Evolutionary conservation across 306 rosid genomes (phyloP).

Genomic region (Ceratonia siliqua): DNA sequence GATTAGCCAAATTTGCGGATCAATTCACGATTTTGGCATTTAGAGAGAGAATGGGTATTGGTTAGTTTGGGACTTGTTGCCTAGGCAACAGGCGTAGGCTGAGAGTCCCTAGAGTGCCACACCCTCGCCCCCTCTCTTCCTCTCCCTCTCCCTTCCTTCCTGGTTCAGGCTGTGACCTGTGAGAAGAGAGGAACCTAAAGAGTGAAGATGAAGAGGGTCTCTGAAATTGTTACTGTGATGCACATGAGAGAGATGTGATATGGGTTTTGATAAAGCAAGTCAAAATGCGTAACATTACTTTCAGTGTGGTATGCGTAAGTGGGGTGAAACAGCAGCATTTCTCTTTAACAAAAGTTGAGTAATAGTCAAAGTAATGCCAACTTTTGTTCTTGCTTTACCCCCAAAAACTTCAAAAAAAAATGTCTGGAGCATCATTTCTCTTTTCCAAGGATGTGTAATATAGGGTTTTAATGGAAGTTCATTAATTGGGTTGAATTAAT

Average conservation of each 20-base stretch:
- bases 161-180: neutral
- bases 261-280: constrained; percentile 6
- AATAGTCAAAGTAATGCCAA: constrained; percentile 32
- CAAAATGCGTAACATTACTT: constrained; percentile 19
- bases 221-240: too few relatives aligned
- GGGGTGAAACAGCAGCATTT: neutral
- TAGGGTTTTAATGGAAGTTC: constrained; percentile 38
- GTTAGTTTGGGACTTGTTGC: neutral
- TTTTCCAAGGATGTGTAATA: constrained; percentile 7
- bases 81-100: too few relatives aligned
- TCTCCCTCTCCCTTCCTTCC: neutral
- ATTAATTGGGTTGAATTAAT: constrained; percentile 28
- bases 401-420: constrained; percentile 9
- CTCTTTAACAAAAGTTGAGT: constrained; percentile 30
- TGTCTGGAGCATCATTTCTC: constrained; percentile 24
- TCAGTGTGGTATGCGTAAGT: neutral
- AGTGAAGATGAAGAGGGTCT: too few relatives aligned
- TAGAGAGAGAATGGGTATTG: constrained; percentile 8
- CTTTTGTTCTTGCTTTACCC: constrained; percentile 32
- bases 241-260: constrained; percentile 3
- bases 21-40: constrained; percentile 24
- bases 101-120: neutral
- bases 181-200: too few relatives aligned
- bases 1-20: constrained; percentile 47
- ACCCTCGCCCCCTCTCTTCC: neutral